Percentiles rank a stretch among this genome's conserved stretches.
Evolutionary conservation across 2,329 filamentous ascomycete species (phyloP).

Genomic region (Paecilomyces variotii): DNA sequence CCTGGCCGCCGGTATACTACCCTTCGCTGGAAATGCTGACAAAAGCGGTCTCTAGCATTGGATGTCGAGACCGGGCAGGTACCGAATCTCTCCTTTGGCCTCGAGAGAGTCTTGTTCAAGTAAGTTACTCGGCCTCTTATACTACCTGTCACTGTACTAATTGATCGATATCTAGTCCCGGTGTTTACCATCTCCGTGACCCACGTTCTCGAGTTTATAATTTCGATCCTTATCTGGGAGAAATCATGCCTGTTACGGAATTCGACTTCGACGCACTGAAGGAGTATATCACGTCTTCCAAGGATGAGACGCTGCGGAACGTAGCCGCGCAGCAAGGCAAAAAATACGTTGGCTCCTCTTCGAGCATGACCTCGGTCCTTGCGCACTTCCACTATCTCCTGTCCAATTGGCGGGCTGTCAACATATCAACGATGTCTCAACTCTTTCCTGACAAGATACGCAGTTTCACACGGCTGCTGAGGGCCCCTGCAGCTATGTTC

Average conservation of each 20-base stretch:
- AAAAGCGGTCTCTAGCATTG: slow-evolving; percentile 17
- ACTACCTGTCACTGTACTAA: slow-evolving; percentile 1
- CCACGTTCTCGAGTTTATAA: slow-evolving; percentile 83
- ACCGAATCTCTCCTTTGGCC: slow-evolving; percentile 61
- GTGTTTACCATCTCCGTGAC: slow-evolving; percentile 87
- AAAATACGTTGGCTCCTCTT: slow-evolving; percentile 91
- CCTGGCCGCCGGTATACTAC: background rate
- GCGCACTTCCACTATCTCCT: slow-evolving; percentile 90
- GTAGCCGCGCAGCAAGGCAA: slow-evolving; percentile 60
- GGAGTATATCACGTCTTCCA: slow-evolving; percentile 84
- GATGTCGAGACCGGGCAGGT: slow-evolving; percentile 44
- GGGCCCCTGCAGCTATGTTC: slow-evolving; percentile 71
- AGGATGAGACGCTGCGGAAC: slow-evolving; percentile 62
- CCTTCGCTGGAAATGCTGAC: background rate
- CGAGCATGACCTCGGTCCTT: slow-evolving; percentile 84
- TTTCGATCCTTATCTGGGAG: slow-evolving; percentile 88
- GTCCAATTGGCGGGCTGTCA: slow-evolving; percentile 71
- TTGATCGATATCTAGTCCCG: slow-evolving; percentile 43
- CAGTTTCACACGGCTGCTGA: slow-evolving; percentile 64
- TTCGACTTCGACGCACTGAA: slow-evolving; percentile 87
- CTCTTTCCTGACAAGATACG: slow-evolving; percentile 54
- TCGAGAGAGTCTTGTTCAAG: slow-evolving; percentile 93
- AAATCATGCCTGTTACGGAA: slow-evolving; percentile 85
- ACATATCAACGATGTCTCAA: slow-evolving; percentile 58
- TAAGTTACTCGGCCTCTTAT: slow-evolving; percentile 21